phyloP scores from a whole-genome alignment of 768 basidiomycete genomes.

The Heimioporus sp. region DNA sequence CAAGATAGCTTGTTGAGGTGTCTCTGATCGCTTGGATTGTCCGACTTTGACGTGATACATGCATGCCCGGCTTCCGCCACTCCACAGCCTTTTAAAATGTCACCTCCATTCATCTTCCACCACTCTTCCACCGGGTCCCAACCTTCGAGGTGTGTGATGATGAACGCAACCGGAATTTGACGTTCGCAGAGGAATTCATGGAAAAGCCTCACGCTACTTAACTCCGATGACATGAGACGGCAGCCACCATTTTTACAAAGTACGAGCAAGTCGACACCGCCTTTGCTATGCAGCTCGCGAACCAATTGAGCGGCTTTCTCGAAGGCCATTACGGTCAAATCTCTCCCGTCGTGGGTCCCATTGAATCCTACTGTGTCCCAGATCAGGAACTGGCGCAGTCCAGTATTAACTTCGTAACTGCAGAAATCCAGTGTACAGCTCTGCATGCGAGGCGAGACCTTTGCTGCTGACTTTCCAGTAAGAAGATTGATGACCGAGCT shows the following conservation, averaged over 20 bases:
- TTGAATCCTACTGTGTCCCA: constrained; percentile 32
- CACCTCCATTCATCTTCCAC: constrained; percentile 33
- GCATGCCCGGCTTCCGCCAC: constrained; percentile 34
- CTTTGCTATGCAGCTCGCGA: constrained; percentile 18
- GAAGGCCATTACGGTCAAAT: constrained; percentile 22
- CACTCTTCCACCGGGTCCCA: constrained; percentile 29
- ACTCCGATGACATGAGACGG: constrained; percentile 26
- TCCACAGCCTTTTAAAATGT: constrained; percentile 20
- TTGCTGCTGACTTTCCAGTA: constrained; percentile 24
- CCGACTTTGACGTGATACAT: constrained; percentile 34
- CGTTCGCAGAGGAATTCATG: constrained; percentile 37
- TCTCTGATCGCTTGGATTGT: neutral
- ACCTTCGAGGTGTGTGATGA: constrained; percentile 40
- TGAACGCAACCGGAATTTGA: constrained; percentile 39
- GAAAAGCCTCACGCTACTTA: constrained; percentile 31
- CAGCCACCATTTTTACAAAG: constrained; percentile 35
- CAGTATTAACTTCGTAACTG: constrained; percentile 3
- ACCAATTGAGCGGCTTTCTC: constrained; percentile 28
- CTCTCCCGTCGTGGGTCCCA: constrained; percentile 11
- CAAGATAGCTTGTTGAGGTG: constrained; percentile 3
- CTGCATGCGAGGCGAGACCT: constrained; percentile 35
- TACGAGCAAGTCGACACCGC: constrained; percentile 33
- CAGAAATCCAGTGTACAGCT: constrained; percentile 24
- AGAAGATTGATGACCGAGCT: constrained; percentile 46
- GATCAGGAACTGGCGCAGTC: constrained; percentile 14